Conservation (phyloP, 768 basidiomycete species). For the Austroboletus eburneus region DNA sequence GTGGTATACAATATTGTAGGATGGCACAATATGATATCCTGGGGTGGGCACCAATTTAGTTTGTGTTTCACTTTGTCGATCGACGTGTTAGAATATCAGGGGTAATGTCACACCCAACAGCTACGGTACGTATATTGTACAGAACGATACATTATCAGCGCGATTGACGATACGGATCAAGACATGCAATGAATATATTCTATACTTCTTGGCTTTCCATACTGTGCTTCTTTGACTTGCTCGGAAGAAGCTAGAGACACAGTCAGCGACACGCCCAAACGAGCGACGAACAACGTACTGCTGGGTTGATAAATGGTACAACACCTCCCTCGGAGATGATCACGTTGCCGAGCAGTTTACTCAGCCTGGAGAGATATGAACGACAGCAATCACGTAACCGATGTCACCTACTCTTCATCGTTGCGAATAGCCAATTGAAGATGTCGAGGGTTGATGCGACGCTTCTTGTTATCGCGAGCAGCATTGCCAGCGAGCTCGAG, state of each 20-base stretch:
- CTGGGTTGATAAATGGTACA: slow-evolving; percentile 74
- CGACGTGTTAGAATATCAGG: not conserved
- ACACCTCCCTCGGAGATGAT: slow-evolving; percentile 97
- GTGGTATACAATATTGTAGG: slow-evolving; percentile 26
- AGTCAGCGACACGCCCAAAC: not conserved
- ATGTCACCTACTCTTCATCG: slow-evolving; percentile 70
- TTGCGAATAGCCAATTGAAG: slow-evolving; percentile 92
- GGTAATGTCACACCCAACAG: not conserved
- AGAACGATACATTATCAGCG: slow-evolving; percentile 8
- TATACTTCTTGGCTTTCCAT: slow-evolving; percentile 32
- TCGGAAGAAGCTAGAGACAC: slow-evolving; percentile 24
- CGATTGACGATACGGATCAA: not conserved
- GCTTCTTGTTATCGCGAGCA: slow-evolving; percentile 89
- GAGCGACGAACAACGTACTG: slow-evolving; percentile 28
- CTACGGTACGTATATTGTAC: not conserved
- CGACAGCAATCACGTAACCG: not conserved
- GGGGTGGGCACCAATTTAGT: not conserved
- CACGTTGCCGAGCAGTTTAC: slow-evolving; percentile 71
- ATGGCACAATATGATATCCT: slow-evolving; percentile 28
- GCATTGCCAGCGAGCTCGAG: slow-evolving; percentile 90
- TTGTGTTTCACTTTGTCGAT: not conserved
- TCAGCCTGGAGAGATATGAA: slow-evolving; percentile 42
- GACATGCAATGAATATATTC: not conserved
- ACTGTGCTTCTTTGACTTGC: slow-evolving; percentile 31
- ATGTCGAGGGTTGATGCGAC: slow-evolving; percentile 94